Percentiles rank a stretch among this genome's conserved stretches.
These are phyloP conservation scores for Taxawa tesnikishii DNA, from an alignment of 2,329 filamentous ascomycete genomes.

Conservation along the genomic window DNA sequence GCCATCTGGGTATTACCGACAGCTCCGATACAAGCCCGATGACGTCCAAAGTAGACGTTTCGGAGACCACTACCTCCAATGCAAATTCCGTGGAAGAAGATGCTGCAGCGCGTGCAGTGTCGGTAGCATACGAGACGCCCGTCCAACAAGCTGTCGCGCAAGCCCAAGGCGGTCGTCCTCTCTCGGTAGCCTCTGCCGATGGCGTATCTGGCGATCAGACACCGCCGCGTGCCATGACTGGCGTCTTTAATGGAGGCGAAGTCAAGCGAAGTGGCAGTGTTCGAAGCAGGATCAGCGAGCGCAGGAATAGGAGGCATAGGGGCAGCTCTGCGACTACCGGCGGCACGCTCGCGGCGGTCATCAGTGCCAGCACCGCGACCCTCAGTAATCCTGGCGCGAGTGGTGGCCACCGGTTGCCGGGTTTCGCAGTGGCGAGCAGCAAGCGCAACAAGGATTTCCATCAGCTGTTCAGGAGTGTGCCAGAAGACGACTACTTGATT, in stretches of 20 bases:
- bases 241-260: constrained; percentile 43
- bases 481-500: constrained; percentile 94
- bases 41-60: constrained; percentile 33
- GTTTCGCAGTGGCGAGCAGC: constrained; percentile 91
- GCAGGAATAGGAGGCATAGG: constrained; percentile 54
- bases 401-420: constrained; percentile 64
- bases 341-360: constrained; percentile 58
- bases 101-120: constrained; percentile 47
- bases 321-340: constrained; percentile 60
- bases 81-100: constrained; percentile 37
- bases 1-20: constrained; percentile 65
- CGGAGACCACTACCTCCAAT: not conserved
- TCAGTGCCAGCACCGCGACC: constrained; percentile 57
- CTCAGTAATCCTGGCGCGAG: constrained; percentile 51
- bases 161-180: constrained; percentile 22
- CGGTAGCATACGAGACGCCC: constrained; percentile 44
- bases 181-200: constrained; percentile 27
- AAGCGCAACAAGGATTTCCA: constrained; percentile 96
- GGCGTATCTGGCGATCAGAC: constrained; percentile 44
- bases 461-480: constrained; percentile 84
- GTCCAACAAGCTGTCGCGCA: constrained; percentile 15
- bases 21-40: constrained; percentile 45
- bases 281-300: constrained; percentile 38
- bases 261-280: constrained; percentile 43
- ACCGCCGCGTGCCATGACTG: constrained; percentile 54